phyloP scores from a whole-genome alignment of 1,284 basidiomycete species.

The Papiliotrema terrestris region DNA sequence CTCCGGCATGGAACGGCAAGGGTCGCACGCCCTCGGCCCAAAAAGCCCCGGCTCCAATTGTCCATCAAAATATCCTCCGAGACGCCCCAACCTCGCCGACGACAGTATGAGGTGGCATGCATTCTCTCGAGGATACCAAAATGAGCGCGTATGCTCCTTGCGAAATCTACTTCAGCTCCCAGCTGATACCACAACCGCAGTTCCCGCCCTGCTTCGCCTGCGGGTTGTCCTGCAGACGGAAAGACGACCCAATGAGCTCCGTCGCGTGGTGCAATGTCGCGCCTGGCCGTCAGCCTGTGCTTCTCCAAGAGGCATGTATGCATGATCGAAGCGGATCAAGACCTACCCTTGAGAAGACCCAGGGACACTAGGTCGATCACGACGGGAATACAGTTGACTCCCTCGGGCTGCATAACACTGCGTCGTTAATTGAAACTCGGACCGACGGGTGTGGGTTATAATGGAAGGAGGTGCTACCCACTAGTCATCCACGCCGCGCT shows the following conservation, averaged over 20 bases:
- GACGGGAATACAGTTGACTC: conserved; percentile 42
- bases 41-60: too few relatives aligned
- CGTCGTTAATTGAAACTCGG: too few relatives aligned
- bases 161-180: conserved; percentile 38
- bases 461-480: too few relatives aligned
- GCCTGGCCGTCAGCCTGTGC: conserved; percentile 48
- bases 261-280: conserved; percentile 58
- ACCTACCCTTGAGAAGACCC: conserved; percentile 44
- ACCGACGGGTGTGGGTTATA: too few relatives aligned
- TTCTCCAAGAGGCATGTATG: neutral
- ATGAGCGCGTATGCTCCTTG: too few relatives aligned
- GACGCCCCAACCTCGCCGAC: too few relatives aligned
- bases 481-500: conserved; percentile 54
- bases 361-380: conserved; percentile 46
- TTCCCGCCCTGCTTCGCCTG: conserved; percentile 55
- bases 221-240: conserved; percentile 55
- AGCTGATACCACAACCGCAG: conserved; percentile 57
- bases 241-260: conserved; percentile 57
- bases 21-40: too few relatives aligned
- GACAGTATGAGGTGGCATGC: too few relatives aligned
- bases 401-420: conserved; percentile 40
- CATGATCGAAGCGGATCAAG: neutral
- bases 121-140: too few relatives aligned
- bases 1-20: too few relatives aligned
- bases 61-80: too few relatives aligned